Conservation (phyloP, 129 eudicot genomes). For the Chrysanthemum makinoi region DNA sequence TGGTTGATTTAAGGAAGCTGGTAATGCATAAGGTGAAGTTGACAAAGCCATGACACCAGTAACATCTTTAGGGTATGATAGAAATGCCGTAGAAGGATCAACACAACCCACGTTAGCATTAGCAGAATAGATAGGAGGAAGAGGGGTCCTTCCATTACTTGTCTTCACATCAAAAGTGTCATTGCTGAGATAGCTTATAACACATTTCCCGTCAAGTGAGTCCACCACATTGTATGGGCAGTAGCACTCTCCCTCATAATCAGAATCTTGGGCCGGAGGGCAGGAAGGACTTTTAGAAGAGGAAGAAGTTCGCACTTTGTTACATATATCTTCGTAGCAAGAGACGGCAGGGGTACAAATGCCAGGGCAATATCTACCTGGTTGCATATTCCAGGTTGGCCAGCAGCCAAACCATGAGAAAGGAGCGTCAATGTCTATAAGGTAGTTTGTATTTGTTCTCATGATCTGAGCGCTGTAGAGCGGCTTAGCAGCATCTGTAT, state of each 20-base stretch:
- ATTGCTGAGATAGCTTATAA: slow-evolving; percentile 22
- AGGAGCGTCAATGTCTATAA: slow-evolving; percentile 44
- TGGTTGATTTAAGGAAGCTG: not conserved
- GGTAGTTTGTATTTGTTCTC: slow-evolving; percentile 11
- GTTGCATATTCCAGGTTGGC: slow-evolving; percentile 12
- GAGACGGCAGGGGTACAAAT: slow-evolving; percentile 16
- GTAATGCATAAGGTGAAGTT: slow-evolving; percentile 1
- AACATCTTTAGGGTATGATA: slow-evolving; percentile 11
- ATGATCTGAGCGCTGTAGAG: slow-evolving; percentile 16
- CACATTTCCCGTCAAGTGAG: slow-evolving; percentile 33
- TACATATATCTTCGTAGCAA: slow-evolving; percentile 34
- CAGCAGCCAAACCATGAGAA: slow-evolving; percentile 39
- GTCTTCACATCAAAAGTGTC: slow-evolving; percentile 15
- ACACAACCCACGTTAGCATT: slow-evolving; percentile 21
- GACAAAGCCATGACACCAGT: slow-evolving; percentile 16
- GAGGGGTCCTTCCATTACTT: slow-evolving; percentile 22
- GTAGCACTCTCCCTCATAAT: slow-evolving; percentile 19
- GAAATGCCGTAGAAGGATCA: slow-evolving; percentile 8
- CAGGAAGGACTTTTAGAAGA: slow-evolving; percentile 20
- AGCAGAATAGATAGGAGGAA: not conserved
- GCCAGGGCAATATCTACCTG: slow-evolving; percentile 16
- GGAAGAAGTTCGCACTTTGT: slow-evolving; percentile 26
- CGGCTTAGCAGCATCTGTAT: slow-evolving; percentile 27
- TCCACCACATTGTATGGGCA: slow-evolving; percentile 30
- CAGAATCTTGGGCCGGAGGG: not conserved